Evolutionary conservation across 345 rosid genomes (phyloP).

Genomic region (Brassica nigra): DNA sequence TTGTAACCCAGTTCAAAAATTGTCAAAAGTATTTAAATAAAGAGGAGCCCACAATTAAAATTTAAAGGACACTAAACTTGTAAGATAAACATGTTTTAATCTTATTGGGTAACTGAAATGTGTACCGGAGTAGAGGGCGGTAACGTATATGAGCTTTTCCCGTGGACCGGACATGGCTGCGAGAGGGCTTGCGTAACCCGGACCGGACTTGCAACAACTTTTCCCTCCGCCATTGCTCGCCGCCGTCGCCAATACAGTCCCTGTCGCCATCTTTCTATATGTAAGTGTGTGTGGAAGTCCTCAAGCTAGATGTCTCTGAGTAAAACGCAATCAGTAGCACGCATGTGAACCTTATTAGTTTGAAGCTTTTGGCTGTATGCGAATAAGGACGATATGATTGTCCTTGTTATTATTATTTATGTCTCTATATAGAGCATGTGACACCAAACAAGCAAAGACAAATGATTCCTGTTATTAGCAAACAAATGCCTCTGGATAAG

Average conservation of each 20-base stretch:
- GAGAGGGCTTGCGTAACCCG: slow-evolving; percentile 81
- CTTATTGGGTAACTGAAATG: too few relatives aligned
- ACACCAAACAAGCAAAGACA: neutral
- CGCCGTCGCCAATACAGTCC: neutral
- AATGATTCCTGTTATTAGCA: too few relatives aligned
- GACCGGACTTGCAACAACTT: slow-evolving; percentile 69
- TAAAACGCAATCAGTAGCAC: neutral
- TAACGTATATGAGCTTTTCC: slow-evolving; percentile 78
- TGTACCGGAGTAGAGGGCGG: slow-evolving; percentile 77
- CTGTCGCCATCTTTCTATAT: slow-evolving; percentile 22
- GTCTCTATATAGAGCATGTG: neutral
- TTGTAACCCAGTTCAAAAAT: slow-evolving; percentile 10
- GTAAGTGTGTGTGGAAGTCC: neutral
- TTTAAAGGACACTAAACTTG: too few relatives aligned
- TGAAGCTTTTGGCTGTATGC: too few relatives aligned
- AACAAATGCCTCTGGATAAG: too few relatives aligned
- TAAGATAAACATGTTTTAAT: too few relatives aligned
- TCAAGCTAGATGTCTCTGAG: slow-evolving; percentile 22
- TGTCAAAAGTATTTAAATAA: too few relatives aligned
- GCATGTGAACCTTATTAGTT: neutral
- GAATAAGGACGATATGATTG: too few relatives aligned
- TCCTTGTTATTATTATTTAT: too few relatives aligned
- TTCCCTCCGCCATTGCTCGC: slow-evolving; percentile 18
- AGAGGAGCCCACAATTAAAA: neutral
- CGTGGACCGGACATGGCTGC: slow-evolving; percentile 85